Conservation (phyloP, 768 basidiomycete species). For the Lactarius evosmus region DNA sequence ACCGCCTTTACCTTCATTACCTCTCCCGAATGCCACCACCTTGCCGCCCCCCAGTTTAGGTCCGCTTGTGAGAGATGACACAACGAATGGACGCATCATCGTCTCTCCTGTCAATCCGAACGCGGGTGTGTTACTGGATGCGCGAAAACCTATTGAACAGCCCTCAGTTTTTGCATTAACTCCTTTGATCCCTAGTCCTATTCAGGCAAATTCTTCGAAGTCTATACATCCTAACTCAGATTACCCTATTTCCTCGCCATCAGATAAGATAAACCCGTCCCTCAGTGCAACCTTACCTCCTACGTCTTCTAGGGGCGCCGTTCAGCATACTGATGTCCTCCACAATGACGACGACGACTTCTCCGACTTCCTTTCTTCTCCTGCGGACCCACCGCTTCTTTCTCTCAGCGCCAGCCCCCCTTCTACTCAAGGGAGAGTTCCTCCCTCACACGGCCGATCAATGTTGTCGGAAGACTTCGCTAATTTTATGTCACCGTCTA, state of each 20-base stretch:
- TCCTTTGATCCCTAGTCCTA: slow-evolving; percentile 1
- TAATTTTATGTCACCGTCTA: slow-evolving; percentile 44
- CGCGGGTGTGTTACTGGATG: neutral
- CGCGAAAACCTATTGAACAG: neutral
- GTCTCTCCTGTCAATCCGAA: neutral
- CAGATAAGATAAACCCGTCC: slow-evolving; percentile 6
- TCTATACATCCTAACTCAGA: neutral
- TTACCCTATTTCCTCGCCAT: neutral
- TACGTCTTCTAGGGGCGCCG: slow-evolving; percentile 5
- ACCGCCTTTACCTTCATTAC: slow-evolving; percentile 15
- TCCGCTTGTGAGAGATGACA: neutral
- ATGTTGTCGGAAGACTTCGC: slow-evolving; percentile 43
- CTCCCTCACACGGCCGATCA: slow-evolving; percentile 24
- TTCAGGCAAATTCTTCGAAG: neutral
- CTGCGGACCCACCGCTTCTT: slow-evolving; percentile 27
- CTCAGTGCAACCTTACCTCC: slow-evolving; percentile 26
- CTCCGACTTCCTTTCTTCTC: slow-evolving; percentile 44
- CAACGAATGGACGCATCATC: neutral
- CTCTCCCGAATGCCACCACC: neutral
- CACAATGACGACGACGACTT: slow-evolving; percentile 45
- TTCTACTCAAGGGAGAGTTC: neutral
- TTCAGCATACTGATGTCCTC: neutral
- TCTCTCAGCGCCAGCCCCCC: slow-evolving; percentile 3
- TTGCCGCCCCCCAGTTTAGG: neutral
- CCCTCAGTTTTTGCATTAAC: slow-evolving; percentile 1